Evolutionary conservation across 495 filamentous ascomycete species (phyloP), one percentile per base, ranked within the genome.

Genomic region (Annulohypoxylon nitens): DNA sequence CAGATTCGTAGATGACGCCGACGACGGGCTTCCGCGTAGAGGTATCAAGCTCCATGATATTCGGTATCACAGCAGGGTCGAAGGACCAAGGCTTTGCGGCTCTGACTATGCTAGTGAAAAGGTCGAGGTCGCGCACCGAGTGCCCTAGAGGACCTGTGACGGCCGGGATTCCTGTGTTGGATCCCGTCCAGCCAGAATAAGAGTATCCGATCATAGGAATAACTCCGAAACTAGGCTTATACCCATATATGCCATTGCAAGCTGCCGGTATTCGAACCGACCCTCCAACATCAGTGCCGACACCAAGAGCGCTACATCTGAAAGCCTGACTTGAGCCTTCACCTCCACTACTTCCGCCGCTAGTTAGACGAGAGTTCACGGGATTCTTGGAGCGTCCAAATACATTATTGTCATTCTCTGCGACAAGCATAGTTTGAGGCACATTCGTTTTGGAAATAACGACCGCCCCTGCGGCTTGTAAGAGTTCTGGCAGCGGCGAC

Each of bases 221-320:
- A 23, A 90, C 81, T 4, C 87, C 85, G 9, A 76, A 75, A 59
- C 81, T 86, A 3, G 88, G 88, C 70, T 89, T 90, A 74, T 90
- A 85, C 1, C 87, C 86, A 45, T 88, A 89, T 8, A 90, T 73
- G 0, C 86, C 88, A 58, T 86, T 83, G 61, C 87, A 89, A 78
- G 88, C 85, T 0, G 87, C 84, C 0, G 89, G 89, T 6, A 91
- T 82, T 3, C 89, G 80, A 14, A 90, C 84, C n/a, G 86, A 89
- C 2, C 92, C 92, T 0, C 90, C 92, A 55, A 93, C 88, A 80
- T 94, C 92, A 8, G 91, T 93, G 0, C 87, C 86, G 12, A 88
- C 75, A 5, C 82, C 82, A 39, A 83, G 65, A 3, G 81, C 64
- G 61, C 78, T 80, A 25, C 84, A 85, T 14, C 78, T 72, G 66